Percentiles rank a stretch among this genome's conserved stretches.
Evolutionary conservation across 2,329 filamentous ascomycete species (phyloP).

Genomic region (Leptographium radiaticola): DNA sequence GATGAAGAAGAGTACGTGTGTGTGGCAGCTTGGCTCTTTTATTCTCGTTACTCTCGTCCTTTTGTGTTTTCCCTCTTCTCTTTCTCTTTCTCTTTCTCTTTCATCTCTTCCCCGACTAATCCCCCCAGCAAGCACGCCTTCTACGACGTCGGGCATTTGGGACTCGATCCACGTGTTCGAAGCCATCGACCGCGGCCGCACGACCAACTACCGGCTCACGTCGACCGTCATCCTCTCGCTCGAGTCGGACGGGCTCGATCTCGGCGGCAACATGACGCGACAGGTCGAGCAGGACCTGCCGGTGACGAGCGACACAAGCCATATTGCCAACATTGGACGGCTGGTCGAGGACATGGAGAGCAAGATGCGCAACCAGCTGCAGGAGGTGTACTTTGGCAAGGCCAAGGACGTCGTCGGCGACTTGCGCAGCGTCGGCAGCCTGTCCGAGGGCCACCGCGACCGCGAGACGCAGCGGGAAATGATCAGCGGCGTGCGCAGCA

Average conservation of each 20-base stretch:
- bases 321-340: slow-evolving; percentile 88
- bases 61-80: not conserved
- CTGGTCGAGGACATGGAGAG: slow-evolving; percentile 99
- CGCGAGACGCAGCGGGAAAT: slow-evolving; percentile 79
- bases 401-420: slow-evolving; percentile 97
- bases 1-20: slow-evolving; percentile 57
- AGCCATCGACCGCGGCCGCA: slow-evolving; percentile 80
- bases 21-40: no score
- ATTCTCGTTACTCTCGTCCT: not conserved
- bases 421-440: slow-evolving; percentile 68
- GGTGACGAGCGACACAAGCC: slow-evolving; percentile 68
- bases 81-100: not conserved
- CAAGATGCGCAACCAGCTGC: slow-evolving; percentile 95
- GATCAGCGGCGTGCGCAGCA: slow-evolving; percentile 48
- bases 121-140: slow-evolving; percentile 34
- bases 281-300: slow-evolving; percentile 88
- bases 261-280: slow-evolving; percentile 94
- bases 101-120: slow-evolving; percentile 32
- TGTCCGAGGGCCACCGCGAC: slow-evolving; percentile 77
- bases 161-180: slow-evolving; percentile 99
- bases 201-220: slow-evolving; percentile 93
- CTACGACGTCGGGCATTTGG: slow-evolving; percentile 69
- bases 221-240: slow-evolving; percentile 91
- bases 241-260: slow-evolving; percentile 68
- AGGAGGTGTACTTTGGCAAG: slow-evolving; percentile 99